Evolutionary conservation across 176 grass and related monocot species (phyloP), one percentile per base, ranked within the genome.

Genomic region (Urochloa ruziziensis): DNA sequence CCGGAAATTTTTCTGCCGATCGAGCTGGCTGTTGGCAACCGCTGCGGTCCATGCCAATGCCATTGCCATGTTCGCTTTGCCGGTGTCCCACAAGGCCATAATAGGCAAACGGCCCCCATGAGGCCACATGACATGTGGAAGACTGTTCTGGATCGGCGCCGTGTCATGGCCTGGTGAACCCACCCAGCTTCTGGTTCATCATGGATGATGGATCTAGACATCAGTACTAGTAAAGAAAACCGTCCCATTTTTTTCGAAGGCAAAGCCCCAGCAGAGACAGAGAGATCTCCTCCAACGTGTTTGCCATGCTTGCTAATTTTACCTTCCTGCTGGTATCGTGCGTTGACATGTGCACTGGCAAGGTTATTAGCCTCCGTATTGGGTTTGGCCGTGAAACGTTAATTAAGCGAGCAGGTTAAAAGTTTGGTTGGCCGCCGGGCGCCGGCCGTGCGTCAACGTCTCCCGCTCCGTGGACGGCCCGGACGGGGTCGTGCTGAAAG

Each of bases 371-470:
- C 3, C 16, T 52, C 24, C 57, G 6, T 21, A 29, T 51, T 64
- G 69, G 21, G 43, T 10, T 84, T 84, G 35, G 51, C 32, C 7
- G 44, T 18, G 10, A 36, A 39, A 58, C 61, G 73, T 76, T 30
- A 69, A 42, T 76, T 30, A 69, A 42, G 23, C 66, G 32, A 54
- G 27, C n/a, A 17, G 15, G 15, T 25, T 67, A 37, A 39, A 24
- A 67, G 0, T 3, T 46, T 10, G 60, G 21, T 65, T 47, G 18
- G 1, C 21, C 58, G 58, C 12, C 5, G 16, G 56, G 44, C 28
- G 84, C 84, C 66, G 25, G 63, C 83, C 10, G 17, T 56, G 24
- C 44, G 77, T 80, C 84, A 54, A 42, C 77, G 76, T 46, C 51
- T 10, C 39, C 2, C 32, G 30, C 23, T 37, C 40, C 75, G 40